These are phyloP conservation scores for Saxophila tyrrhenica DNA, from an alignment of 495 filamentous ascomycete species.

Conservation along the genomic window DNA sequence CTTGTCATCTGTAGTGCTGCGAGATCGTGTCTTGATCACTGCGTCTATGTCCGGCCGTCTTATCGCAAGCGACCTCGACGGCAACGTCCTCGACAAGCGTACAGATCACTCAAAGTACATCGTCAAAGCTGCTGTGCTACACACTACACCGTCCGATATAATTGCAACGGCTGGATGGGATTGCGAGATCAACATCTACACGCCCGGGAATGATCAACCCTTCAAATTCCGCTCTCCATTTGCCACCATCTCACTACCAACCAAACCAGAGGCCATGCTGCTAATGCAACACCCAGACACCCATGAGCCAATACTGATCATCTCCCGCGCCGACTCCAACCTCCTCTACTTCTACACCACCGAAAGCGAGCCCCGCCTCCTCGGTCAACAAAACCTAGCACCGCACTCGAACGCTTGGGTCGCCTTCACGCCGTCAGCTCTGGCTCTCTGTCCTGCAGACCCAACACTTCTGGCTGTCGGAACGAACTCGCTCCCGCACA, in stretches of 20 bases:
- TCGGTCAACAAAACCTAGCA: conserved; percentile 51
- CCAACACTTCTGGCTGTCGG: conserved; percentile 47
- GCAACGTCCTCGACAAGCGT: conserved; percentile 35
- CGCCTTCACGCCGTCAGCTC: conserved; percentile 48
- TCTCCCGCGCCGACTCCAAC: conserved; percentile 51
- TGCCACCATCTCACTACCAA: conserved; percentile 38
- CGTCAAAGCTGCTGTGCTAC: conserved; percentile 40
- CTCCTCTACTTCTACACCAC: conserved; percentile 46
- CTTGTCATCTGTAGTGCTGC: conserved; percentile 36
- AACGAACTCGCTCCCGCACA: conserved; percentile 49
- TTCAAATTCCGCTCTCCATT: conserved; percentile 29
- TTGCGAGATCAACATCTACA: conserved; percentile 45
- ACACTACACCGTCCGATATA: conserved; percentile 24
- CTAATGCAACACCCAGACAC: conserved; percentile 43
- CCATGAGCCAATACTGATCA: conserved; percentile 37
- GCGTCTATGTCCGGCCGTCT: conserved; percentile 57
- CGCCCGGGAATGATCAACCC: conserved; percentile 21
- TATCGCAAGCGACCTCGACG: conserved; percentile 32
- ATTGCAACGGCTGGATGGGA: conserved; percentile 60
- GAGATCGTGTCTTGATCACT: conserved; percentile 33
- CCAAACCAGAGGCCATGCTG: conserved; percentile 51
- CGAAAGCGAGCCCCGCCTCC: conserved; percentile 28
- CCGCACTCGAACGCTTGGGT: conserved; percentile 56
- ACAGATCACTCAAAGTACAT: conserved; percentile 54
- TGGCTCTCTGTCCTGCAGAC: conserved; percentile 46